Evolutionary conservation across 164 flowering plant species (phyloP).

Genomic region (Magnolia officinalis): DNA sequence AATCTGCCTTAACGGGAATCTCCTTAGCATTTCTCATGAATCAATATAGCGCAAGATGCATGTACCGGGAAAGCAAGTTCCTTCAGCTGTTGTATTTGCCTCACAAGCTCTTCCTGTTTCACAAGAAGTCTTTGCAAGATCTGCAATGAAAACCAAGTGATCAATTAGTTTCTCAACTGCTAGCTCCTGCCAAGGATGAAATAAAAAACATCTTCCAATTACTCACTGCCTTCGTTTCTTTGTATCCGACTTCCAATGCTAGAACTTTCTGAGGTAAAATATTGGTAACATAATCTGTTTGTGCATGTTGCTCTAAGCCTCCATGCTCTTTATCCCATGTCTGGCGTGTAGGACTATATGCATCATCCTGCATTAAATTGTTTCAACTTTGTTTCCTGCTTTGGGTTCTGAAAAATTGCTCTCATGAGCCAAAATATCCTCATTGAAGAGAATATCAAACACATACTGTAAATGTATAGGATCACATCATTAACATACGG

Average conservation of each 20-base stretch:
- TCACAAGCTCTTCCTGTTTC: slow-evolving; percentile 28
- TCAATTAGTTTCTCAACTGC: background rate
- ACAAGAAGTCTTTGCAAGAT: slow-evolving; percentile 19
- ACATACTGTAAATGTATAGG: background rate
- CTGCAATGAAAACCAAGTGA: slow-evolving; percentile 21
- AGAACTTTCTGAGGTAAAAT: slow-evolving; percentile 25
- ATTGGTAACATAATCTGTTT: slow-evolving; percentile 8
- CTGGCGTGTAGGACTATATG: background rate
- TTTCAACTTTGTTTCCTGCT: slow-evolving; percentile 4
- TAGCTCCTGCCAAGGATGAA: slow-evolving; percentile 4
- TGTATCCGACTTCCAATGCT: slow-evolving; percentile 34
- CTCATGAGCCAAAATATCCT: background rate
- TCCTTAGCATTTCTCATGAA: background rate
- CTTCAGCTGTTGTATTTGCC: slow-evolving; percentile 35
- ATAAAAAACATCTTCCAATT: slow-evolving; percentile 1
- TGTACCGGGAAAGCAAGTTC: slow-evolving; percentile 15
- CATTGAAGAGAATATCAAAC: background rate
- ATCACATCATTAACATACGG: background rate
- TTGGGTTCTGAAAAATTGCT: slow-evolving; percentile 1
- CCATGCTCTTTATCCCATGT: background rate
- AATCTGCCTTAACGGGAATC: background rate
- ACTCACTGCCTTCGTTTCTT: slow-evolving; percentile 41
- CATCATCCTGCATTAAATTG: slow-evolving; percentile 26
- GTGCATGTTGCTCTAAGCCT: slow-evolving; percentile 8
- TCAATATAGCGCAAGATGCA: background rate